These are phyloP conservation scores for Phoma sp. DNA, from an alignment of 2,329 filamentous ascomycete species.

Conservation along the genomic window DNA sequence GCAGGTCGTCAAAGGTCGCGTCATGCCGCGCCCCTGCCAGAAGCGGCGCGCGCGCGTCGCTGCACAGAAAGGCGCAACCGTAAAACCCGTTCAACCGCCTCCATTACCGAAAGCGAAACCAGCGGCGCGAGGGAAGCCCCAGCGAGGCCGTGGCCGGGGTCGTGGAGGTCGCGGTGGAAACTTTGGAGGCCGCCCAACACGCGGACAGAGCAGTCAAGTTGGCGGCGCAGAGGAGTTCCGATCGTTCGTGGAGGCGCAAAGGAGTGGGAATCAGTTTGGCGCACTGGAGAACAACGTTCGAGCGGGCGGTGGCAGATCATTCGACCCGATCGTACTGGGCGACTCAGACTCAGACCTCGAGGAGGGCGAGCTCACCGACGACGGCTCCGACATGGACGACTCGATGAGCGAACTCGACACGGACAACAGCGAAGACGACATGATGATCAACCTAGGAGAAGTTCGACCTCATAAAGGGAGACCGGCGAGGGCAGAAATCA, in stretches of 20 bases:
- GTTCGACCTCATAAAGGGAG: slow-evolving; percentile 7
- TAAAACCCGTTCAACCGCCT: slow-evolving; percentile 8
- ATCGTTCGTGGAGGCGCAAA: slow-evolving; percentile 14
- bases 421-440: slow-evolving; percentile 21
- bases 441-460: slow-evolving; percentile 32
- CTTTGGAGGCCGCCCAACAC: slow-evolving; percentile 15
- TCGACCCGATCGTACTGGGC: slow-evolving; percentile 20
- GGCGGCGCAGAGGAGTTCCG: slow-evolving; percentile 14
- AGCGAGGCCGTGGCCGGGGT: slow-evolving; percentile 16
- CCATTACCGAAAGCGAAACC: slow-evolving; percentile 8
- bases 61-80: slow-evolving; percentile 18
- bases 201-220: slow-evolving; percentile 5
- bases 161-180: slow-evolving; percentile 20
- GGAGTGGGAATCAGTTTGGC: slow-evolving; percentile 19
- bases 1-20: slow-evolving; percentile 19
- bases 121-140: slow-evolving; percentile 22
- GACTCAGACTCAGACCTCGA: slow-evolving; percentile 19
- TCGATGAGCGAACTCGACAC: slow-evolving; percentile 20
- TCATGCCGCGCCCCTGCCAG: slow-evolving; percentile 36
- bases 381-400: slow-evolving; percentile 14
- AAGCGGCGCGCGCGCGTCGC: slow-evolving; percentile 32
- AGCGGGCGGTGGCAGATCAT: slow-evolving; percentile 13
- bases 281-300: slow-evolving; percentile 18
- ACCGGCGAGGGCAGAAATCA: slow-evolving; percentile 19
- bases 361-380: slow-evolving; percentile 22